Evolutionary conservation across 352 stramenopile genomes (phyloP).

Genomic region (Phytophthora aleatoria): DNA sequence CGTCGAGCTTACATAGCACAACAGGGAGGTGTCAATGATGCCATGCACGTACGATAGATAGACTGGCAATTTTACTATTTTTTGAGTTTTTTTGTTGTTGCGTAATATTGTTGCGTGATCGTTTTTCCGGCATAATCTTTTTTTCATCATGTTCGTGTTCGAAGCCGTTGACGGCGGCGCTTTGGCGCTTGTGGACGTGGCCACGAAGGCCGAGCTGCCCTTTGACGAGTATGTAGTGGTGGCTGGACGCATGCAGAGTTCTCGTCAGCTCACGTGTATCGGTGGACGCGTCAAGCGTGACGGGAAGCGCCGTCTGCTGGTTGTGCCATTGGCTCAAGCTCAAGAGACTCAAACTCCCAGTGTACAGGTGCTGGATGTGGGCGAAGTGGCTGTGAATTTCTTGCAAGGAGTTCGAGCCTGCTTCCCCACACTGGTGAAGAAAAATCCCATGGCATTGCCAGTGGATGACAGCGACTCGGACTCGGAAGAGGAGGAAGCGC

Average conservation of each 20-base stretch:
- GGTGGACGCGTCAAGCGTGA: constrained; percentile 59
- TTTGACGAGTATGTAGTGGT: constrained; percentile 68
- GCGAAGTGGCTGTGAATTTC: constrained; percentile 59
- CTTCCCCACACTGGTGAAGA: constrained; percentile 70
- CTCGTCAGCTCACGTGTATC: constrained; percentile 63
- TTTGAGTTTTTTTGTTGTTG: constrained; percentile 10
- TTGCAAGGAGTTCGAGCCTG: constrained; percentile 56
- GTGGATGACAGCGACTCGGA: constrained; percentile 45
- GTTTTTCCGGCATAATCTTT: constrained; percentile 18
- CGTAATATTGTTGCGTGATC: background rate
- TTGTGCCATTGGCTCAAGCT: constrained; percentile 46
- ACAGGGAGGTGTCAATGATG: constrained; percentile 1
- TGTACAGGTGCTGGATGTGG: constrained; percentile 62
- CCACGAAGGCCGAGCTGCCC: constrained; percentile 51
- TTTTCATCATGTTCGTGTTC: constrained; percentile 55
- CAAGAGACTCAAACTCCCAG: constrained; percentile 15
- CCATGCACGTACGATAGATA: constrained; percentile 22
- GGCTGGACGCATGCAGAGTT: constrained; percentile 36
- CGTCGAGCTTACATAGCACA: constrained; percentile 10
- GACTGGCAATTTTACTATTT: constrained; percentile 11
- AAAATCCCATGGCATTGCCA: constrained; percentile 42
- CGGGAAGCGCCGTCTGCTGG: constrained; percentile 45
- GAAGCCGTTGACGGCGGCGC: constrained; percentile 22
- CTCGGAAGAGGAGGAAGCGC: constrained; percentile 36
- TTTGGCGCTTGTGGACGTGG: constrained; percentile 43